These are phyloP conservation scores for Sarocladium kiliense DNA, from an alignment of 2,329 filamentous ascomycete genomes.

Conservation along the genomic window DNA sequence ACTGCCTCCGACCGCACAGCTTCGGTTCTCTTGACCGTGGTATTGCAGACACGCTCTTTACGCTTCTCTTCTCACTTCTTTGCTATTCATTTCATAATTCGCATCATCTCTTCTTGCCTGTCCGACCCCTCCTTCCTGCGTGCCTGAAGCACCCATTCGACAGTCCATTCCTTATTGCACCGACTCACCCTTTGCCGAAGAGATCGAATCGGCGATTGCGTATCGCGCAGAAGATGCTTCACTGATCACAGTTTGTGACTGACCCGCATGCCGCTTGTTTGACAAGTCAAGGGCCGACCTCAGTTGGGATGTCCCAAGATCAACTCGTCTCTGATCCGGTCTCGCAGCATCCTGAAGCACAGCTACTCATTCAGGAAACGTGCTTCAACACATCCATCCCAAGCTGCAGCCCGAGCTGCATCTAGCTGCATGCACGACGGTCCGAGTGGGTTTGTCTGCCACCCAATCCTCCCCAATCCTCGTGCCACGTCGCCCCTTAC, in stretches of 20 bases:
- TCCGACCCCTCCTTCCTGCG: not conserved
- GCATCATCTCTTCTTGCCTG: not conserved
- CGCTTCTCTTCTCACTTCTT: not conserved
- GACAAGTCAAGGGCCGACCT: no score
- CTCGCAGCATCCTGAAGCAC: not conserved
- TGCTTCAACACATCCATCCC: not conserved
- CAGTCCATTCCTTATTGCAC: not conserved
- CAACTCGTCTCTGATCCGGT: not conserved
- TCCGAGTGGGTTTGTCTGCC: slow-evolving; percentile 8
- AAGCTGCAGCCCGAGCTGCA: not conserved
- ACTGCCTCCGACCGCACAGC: not conserved
- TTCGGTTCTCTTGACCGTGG: not conserved
- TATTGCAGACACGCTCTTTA: not conserved
- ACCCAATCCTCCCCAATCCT: slow-evolving; percentile 1
- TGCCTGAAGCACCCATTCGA: not conserved
- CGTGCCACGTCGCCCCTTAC: slow-evolving; percentile 3
- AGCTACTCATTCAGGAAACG: not conserved
- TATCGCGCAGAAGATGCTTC: not conserved
- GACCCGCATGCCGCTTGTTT: no score
- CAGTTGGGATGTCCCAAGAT: no score
- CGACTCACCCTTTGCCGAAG: not conserved
- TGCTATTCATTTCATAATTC: not conserved
- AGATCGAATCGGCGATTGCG: no score
- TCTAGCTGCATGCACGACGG: not conserved
- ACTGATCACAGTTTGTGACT: no score